Percentiles rank a stretch among this genome's conserved stretches.
Evolutionary conservation across 1,284 basidiomycete species (phyloP).

Genomic region (Boletus sp.): DNA sequence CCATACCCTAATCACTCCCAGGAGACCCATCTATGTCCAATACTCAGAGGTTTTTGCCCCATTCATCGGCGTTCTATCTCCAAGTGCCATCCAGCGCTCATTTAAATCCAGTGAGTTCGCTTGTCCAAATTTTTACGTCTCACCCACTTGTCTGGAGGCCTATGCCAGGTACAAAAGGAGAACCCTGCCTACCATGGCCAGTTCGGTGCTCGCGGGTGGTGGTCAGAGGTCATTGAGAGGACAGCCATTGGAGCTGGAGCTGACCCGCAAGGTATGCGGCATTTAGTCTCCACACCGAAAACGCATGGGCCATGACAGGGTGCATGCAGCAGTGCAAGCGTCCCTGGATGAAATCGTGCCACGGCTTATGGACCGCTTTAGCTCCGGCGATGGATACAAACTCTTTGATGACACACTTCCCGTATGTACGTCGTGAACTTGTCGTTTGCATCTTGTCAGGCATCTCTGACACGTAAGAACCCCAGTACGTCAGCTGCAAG

Average conservation of each 20-base stretch:
- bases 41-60: constrained; percentile 65
- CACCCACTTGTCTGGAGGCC: constrained; percentile 41
- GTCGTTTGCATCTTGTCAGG: background rate
- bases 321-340: constrained; percentile 45
- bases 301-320: constrained; percentile 13
- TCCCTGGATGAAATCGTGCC: constrained; percentile 52
- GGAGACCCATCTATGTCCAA: constrained; percentile 62
- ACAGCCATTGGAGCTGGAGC: constrained; percentile 74
- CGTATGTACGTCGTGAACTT: constrained; percentile 44
- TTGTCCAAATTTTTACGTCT: background rate
- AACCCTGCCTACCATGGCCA: constrained; percentile 46
- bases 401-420: constrained; percentile 61
- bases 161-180: constrained; percentile 56
- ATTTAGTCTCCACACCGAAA: constrained; percentile 22
- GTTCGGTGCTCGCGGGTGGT: constrained; percentile 57
- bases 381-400: constrained; percentile 64
- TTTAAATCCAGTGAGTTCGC: constrained; percentile 59
- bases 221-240: constrained; percentile 64
- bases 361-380: constrained; percentile 58
- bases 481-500: constrained; percentile 47
- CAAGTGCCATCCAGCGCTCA: constrained; percentile 47
- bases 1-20: constrained; percentile 63
- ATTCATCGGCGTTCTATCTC: constrained; percentile 55
- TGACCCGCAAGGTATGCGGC: constrained; percentile 43
- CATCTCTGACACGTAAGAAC: constrained; percentile 6